Conservation (phyloP, 495 filamentous ascomycete species). For the Talaromyces thailandensis region DNA sequence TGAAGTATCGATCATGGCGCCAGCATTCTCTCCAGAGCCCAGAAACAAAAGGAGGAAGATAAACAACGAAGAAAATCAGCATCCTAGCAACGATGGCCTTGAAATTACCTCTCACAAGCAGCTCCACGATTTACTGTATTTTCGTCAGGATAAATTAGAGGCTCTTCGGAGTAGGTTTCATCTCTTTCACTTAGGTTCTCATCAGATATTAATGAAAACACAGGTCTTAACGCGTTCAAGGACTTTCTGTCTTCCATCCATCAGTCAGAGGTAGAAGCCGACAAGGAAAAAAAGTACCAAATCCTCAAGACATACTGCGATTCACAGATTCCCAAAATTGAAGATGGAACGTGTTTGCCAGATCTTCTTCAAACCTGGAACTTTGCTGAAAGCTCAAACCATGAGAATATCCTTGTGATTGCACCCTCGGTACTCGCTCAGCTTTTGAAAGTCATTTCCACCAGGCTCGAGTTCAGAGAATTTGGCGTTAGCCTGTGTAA, state of each 20-base stretch:
- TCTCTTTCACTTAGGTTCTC: not conserved
- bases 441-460: slow-evolving; percentile 64
- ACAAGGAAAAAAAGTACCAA: slow-evolving; percentile 39
- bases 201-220: slow-evolving; percentile 7
- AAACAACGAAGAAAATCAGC: slow-evolving; percentile 14
- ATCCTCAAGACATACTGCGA: slow-evolving; percentile 70
- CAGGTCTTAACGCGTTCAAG: slow-evolving; percentile 71
- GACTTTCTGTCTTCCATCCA: slow-evolving; percentile 59
- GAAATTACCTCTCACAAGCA: slow-evolving; percentile 51
- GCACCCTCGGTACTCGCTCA: slow-evolving; percentile 69
- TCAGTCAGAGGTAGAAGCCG: slow-evolving; percentile 37
- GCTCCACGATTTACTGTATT: slow-evolving; percentile 53
- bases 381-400: slow-evolving; percentile 59
- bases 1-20: not conserved
- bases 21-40: not conserved
- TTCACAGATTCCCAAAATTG: slow-evolving; percentile 47
- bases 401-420: slow-evolving; percentile 64
- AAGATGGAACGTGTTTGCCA: slow-evolving; percentile 53
- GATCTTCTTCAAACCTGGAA: slow-evolving; percentile 75
- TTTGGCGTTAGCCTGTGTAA: slow-evolving; percentile 65
- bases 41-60: slow-evolving; percentile 34
- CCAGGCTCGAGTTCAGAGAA: slow-evolving; percentile 57
- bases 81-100: slow-evolving; percentile 15
- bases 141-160: slow-evolving; percentile 50
- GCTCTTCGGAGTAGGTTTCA: slow-evolving; percentile 53